These are phyloP conservation scores for Exophiala lecanii-corni DNA, from an alignment of 2,329 filamentous ascomycete species.

Conservation along the genomic window DNA sequence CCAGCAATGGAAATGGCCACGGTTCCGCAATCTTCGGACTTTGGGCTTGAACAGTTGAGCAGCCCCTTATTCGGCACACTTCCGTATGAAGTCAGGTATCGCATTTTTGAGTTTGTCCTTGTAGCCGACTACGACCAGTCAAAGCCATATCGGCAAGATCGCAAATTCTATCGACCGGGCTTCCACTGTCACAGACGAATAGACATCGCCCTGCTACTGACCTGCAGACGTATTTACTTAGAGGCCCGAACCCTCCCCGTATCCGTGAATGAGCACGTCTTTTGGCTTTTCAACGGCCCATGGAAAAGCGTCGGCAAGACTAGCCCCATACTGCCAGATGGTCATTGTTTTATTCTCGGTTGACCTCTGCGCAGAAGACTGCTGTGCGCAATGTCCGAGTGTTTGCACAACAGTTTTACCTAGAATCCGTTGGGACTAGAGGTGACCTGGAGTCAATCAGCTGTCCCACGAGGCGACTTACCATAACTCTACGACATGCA, in stretches of 20 bases:
- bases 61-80: constrained; percentile 36
- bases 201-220: constrained; percentile 33
- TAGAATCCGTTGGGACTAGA: constrained; percentile 22
- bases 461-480: constrained; percentile 22
- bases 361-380: constrained; percentile 25
- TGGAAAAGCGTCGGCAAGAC: constrained; percentile 12
- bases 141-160: constrained; percentile 25
- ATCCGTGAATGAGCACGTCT: constrained; percentile 29
- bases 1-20: too few species aligned
- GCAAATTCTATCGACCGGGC: constrained; percentile 29
- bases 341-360: constrained; percentile 19
- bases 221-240: constrained; percentile 36
- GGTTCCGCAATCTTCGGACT: too few species aligned
- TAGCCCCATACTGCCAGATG: constrained; percentile 8
- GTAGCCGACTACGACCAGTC: constrained; percentile 19
- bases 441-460: constrained; percentile 3
- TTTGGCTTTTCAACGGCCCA: constrained; percentile 28
- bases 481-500: constrained; percentile 28
- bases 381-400: constrained; percentile 26
- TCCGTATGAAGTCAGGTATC: constrained; percentile 47
- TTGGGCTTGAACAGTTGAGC: constrained; percentile 7
- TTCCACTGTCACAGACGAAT: constrained; percentile 31
- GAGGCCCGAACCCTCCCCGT: constrained; percentile 36
- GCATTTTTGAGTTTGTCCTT: constrained; percentile 43
- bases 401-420: constrained; percentile 29